Conservation (phyloP, 208 protist genomes). For the Trypanosoma cruzi region DNA sequence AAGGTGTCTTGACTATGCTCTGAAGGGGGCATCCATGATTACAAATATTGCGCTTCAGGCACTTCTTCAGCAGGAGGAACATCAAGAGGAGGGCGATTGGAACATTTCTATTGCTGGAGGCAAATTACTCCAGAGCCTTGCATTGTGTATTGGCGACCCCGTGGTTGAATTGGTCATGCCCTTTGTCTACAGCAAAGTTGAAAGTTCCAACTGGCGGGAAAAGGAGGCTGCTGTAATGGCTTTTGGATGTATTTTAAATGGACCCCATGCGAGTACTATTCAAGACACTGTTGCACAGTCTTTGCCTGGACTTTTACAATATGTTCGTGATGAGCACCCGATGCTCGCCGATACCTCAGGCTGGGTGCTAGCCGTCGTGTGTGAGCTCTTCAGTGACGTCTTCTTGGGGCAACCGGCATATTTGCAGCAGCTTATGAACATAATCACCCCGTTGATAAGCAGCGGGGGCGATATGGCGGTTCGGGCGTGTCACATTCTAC, state of each 20-base stretch:
- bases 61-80: constrained; percentile 93
- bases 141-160: constrained; percentile 62
- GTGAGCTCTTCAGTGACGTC: constrained; percentile 87
- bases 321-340: constrained; percentile 75
- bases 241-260: constrained; percentile 97
- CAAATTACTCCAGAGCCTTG: constrained; percentile 91
- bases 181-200: constrained; percentile 95
- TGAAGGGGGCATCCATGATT: constrained; percentile 80
- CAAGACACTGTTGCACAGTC: constrained; percentile 89
- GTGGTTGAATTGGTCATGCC: constrained; percentile 90
- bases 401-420: constrained; percentile 55
- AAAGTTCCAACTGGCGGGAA: constrained; percentile 91
- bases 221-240: constrained; percentile 95
- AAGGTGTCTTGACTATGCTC: constrained; percentile 82
- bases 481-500: constrained; percentile 94
- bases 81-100: constrained; percentile 94
- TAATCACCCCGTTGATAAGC: constrained; percentile 65
- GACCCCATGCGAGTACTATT: constrained; percentile 79
- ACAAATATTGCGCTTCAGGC: constrained; percentile 85
- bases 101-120: constrained; percentile 94
- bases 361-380: constrained; percentile 95
- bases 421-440: constrained; percentile 80
- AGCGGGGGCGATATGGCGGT: constrained; percentile 62
- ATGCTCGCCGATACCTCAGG: constrained; percentile 94
- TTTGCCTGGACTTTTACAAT: constrained; percentile 86